Percentiles rank a stretch among this genome's conserved stretches.
phyloP scores from a whole-genome alignment of 768 basidiomycete genomes.

The Mycena rebaudengoi region DNA sequence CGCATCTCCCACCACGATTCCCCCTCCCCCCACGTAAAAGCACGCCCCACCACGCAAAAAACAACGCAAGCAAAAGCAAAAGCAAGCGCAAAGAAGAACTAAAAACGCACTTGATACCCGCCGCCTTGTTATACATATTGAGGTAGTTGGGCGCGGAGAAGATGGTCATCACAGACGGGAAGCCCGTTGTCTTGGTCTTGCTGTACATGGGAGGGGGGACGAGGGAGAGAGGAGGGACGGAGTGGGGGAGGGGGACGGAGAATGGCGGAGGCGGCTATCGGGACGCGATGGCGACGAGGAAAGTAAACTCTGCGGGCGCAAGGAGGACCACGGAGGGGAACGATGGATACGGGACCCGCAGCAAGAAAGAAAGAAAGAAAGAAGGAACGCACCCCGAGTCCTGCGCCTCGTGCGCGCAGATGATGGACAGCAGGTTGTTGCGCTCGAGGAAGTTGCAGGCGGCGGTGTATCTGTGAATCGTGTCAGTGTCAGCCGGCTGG shows the following conservation, averaged over 20 bases:
- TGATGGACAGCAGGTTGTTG: constrained; percentile 95
- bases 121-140: constrained; percentile 98
- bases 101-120: constrained; percentile 85
- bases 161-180: constrained; percentile 99
- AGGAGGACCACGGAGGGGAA: too few relatives aligned
- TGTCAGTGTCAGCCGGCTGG: background rate
- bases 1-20: too few relatives aligned
- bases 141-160: constrained; percentile 99
- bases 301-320: too few relatives aligned
- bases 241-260: background rate
- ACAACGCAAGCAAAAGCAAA: too few relatives aligned
- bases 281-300: too few relatives aligned
- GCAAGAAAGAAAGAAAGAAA: background rate
- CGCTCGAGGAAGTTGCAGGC: constrained; percentile 97
- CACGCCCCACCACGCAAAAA: too few relatives aligned
- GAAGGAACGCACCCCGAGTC: constrained; percentile 83
- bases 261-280: too few relatives aligned
- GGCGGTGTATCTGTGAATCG: constrained; percentile 78
- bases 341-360: too few relatives aligned
- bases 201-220: constrained; percentile 96
- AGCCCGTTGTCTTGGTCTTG: constrained; percentile 97
- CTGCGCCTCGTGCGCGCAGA: constrained; percentile 97
- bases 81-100: too few relatives aligned
- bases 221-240: background rate
- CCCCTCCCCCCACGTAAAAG: too few relatives aligned